phyloP scores from a whole-genome alignment of 73 alveolate genomes.

The Paramecium caudatum region DNA sequence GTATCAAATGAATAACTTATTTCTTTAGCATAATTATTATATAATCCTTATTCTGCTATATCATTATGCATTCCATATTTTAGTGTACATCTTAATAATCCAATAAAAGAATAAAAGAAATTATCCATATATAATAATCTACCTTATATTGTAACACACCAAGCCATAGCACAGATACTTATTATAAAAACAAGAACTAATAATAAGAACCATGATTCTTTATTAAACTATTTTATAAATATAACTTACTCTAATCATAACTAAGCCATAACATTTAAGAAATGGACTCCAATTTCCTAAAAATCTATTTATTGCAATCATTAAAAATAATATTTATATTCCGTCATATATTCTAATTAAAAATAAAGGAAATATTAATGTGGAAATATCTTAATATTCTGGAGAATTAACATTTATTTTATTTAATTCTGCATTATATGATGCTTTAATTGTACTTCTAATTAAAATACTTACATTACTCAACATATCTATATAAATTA shows the following conservation, averaged over 20 bases:
- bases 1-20: constrained; percentile 45
- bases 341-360: constrained; percentile 11
- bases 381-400: constrained; percentile 1
- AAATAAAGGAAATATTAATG: neutral
- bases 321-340: constrained; percentile 1
- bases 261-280: constrained; percentile 61
- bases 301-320: constrained; percentile 42
- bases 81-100: constrained; percentile 36
- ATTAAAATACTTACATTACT: constrained; percentile 14
- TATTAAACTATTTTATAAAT: neutral
- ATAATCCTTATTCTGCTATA: constrained; percentile 11
- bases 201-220: constrained; percentile 57
- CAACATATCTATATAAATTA: neutral
- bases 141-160: constrained; percentile 38
- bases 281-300: constrained; percentile 66
- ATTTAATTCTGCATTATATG: neutral
- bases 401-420: neutral
- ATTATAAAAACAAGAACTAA: constrained; percentile 37
- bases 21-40: constrained; percentile 26
- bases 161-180: constrained; percentile 46
- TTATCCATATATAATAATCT: neutral
- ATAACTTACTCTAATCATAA: constrained; percentile 28
- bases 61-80: constrained; percentile 58
- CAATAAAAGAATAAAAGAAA: constrained; percentile 34
- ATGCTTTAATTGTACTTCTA: neutral